phyloP scores from a whole-genome alignment of 306 rosid genomes.

The Prunus mira region DNA sequence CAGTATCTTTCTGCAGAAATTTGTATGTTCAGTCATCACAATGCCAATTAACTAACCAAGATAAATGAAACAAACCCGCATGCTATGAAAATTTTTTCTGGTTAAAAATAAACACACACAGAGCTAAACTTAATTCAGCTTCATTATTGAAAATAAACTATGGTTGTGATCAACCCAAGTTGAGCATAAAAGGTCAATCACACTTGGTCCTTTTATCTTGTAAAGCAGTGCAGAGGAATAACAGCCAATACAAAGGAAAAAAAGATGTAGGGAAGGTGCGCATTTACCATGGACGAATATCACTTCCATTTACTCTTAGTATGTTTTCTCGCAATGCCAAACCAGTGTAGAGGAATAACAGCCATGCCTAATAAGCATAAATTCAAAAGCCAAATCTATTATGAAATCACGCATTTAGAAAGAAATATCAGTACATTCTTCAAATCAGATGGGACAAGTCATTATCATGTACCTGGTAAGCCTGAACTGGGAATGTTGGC shows the following conservation, averaged over 20 bases:
- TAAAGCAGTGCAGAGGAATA: neutral
- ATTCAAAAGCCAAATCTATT: slow-evolving; percentile 19
- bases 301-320: slow-evolving; percentile 90
- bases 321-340: slow-evolving; percentile 95
- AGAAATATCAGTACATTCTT: slow-evolving; percentile 11
- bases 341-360: slow-evolving; percentile 92
- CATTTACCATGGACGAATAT: slow-evolving; percentile 89
- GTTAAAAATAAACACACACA: neutral
- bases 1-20: neutral
- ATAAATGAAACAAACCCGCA: neutral
- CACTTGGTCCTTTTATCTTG: neutral
- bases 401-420: slow-evolving; percentile 12
- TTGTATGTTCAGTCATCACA: neutral
- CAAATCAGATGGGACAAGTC: slow-evolving; percentile 1
- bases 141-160: neutral
- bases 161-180: neutral
- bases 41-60: neutral
- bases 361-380: slow-evolving; percentile 70
- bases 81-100: no score
- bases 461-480: slow-evolving; percentile 63
- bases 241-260: neutral
- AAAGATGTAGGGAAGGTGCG: neutral
- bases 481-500: slow-evolving; percentile 95
- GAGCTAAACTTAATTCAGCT: neutral
- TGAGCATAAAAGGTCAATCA: neutral